Evolutionary conservation across 2,329 filamentous ascomycete genomes (phyloP), one percentile per base, ranked within the genome.

Genomic region (Ceratocystis ficicola): DNA sequence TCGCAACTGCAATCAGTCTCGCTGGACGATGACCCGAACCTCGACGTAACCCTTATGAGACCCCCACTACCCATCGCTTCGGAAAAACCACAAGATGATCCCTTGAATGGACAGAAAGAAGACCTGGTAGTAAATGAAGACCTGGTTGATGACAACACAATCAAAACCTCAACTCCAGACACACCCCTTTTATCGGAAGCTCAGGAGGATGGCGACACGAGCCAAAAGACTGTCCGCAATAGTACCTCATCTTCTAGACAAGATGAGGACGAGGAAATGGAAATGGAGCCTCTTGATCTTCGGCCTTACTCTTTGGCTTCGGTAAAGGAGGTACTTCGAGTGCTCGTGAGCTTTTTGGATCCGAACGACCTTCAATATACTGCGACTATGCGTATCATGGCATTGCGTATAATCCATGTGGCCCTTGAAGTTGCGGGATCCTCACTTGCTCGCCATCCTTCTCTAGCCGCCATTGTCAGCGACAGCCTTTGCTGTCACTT

Each of bases 351-450:
- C 74, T 86, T 99, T 17, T 77, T 99, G 30, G 91, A 99, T 73
- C 94, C 95, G 1, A 89, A 96, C 72, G 93, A 97, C 75, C 86
- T 85, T 64, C 89, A 93, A 71, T 90, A 96, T 74, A 95, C 91
- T 2, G 94, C 99, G 73, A 87, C 90, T 0, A 94, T 97, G 87
- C 85, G 93, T 70, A 90, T 99, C 50, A 99, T 99, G 92, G 94
- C 94, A 20, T 78, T 99, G 70, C 86, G 94, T 55, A 97, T 99
- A 69, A 94, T 99, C 65, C 94, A 99, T 74, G 94, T 99, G 57
- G 94, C 94, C 1, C 82, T 99, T 25, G 94, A 99, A 76, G 93
- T 99, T 67, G 91, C 94, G 1, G 94, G 94, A 0, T 93, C 94
- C 3, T 95, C 92, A 6, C 96, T 99, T 73, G 90, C 92, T 62